A percentile compares a stretch with the other conserved stretches of the same genome.
Evolutionary conservation across 1,284 basidiomycete species (phyloP).

Genomic region (Rhodotorula sp.): DNA sequence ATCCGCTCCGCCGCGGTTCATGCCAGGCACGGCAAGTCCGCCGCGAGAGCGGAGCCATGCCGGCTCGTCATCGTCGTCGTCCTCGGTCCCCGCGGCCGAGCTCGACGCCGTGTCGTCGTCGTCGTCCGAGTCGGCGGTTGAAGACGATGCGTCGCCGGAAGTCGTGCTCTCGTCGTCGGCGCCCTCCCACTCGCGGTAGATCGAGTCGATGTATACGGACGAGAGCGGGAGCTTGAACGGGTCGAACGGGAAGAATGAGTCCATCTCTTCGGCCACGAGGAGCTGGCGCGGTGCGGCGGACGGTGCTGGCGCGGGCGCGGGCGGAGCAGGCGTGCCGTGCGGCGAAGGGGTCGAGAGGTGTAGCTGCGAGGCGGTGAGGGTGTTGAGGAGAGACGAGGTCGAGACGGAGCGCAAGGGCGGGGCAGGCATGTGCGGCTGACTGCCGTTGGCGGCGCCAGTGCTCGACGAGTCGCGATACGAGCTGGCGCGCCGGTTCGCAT

Average conservation of each 20-base stretch:
- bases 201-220: conserved; percentile 54
- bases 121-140: conserved; percentile 48
- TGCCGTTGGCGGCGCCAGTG: neutral
- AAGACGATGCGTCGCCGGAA: conserved; percentile 23
- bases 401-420: conserved; percentile 31
- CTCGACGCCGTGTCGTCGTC: conserved; percentile 24
- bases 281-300: conserved; percentile 19
- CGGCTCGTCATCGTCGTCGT: conserved; percentile 34
- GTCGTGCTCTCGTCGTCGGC: conserved; percentile 49
- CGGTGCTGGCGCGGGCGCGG: neutral
- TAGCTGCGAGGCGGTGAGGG: conserved; percentile 21
- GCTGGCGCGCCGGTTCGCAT: conserved; percentile 62
- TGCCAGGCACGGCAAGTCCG: conserved; percentile 34
- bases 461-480: conserved; percentile 23
- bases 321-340: conserved; percentile 12
- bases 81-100: conserved; percentile 41
- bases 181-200: conserved; percentile 58
- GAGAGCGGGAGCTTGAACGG: conserved; percentile 81
- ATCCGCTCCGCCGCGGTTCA: conserved; percentile 1
- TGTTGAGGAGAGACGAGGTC: conserved; percentile 26
- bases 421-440: neutral
- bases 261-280: conserved; percentile 56
- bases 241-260: conserved; percentile 98
- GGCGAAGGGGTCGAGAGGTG: conserved; percentile 16
- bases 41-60: conserved; percentile 19